Evolutionary conservation across 164 flowering plant genomes (phyloP).

Genomic region (Tetracentron sinense): DNA sequence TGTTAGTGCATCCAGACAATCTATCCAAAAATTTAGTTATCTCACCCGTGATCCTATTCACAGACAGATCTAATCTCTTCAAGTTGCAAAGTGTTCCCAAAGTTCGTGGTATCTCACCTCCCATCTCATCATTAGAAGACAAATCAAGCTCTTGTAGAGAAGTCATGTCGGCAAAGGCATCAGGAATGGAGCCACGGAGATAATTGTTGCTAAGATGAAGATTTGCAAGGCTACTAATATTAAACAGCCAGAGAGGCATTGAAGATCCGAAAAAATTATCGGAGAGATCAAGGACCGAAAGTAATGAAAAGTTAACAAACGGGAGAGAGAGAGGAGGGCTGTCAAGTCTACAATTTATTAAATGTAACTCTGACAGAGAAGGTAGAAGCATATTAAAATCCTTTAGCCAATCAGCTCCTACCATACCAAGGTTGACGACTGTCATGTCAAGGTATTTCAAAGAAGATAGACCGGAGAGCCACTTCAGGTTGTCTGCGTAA

Average conservation of each 20-base stretch:
- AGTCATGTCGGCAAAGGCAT: no score
- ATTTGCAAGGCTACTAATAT: background rate
- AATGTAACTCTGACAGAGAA: background rate
- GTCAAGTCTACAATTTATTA: background rate
- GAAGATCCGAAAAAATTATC: background rate
- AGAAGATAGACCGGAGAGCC: background rate
- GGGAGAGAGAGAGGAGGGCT: background rate
- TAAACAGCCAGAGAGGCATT: background rate
- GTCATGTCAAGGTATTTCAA: background rate
- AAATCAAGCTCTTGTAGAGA: no score
- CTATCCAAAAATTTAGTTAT: background rate
- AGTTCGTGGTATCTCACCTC: no score
- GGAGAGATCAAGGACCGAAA: background rate
- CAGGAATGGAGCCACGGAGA: background rate
- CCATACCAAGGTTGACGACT: background rate
- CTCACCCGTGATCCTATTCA: background rate
- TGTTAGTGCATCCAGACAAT: background rate
- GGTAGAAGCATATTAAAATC: background rate
- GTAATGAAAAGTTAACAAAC: background rate
- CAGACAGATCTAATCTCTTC: no score
- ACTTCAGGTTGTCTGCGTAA: background rate
- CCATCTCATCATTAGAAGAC: no score
- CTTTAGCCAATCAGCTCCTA: background rate
- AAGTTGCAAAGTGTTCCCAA: no score
- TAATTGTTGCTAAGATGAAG: background rate